phyloP scores from a whole-genome alignment of 352 stramenopile genomes.

The Blastocystis hominis region DNA sequence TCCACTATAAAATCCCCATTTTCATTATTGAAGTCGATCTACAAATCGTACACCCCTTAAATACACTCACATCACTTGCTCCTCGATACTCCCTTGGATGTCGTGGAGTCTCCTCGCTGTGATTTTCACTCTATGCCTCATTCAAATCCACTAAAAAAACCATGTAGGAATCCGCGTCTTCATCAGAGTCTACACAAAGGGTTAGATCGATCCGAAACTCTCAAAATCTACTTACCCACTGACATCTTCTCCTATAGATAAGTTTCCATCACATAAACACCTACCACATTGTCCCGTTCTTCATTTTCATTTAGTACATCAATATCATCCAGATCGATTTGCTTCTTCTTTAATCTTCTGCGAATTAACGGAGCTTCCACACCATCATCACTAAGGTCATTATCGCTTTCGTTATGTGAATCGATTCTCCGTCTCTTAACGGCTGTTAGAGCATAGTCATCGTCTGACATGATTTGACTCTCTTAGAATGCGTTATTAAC shows the following conservation, averaged over 20 bases:
- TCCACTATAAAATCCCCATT: slow-evolving; percentile 48
- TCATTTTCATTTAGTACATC: slow-evolving; percentile 48
- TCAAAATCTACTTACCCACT: background rate
- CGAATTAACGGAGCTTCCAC: background rate
- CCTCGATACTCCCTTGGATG: background rate
- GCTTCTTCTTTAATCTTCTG: slow-evolving; percentile 39
- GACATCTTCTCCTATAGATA: background rate
- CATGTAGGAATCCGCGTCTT: background rate
- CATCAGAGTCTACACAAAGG: background rate
- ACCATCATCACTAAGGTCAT: background rate
- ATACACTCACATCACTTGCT: background rate
- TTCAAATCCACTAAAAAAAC: background rate
- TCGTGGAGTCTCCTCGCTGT: background rate
- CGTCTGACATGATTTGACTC: slow-evolving; percentile 44
- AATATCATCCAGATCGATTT: slow-evolving; percentile 34
- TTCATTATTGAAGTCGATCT: slow-evolving; percentile 45
- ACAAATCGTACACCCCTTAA: background rate
- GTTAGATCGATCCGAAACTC: background rate
- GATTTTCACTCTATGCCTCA: background rate
- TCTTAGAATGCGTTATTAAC: background rate
- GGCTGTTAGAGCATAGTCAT: slow-evolving; percentile 35
- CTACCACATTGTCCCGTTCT: background rate
- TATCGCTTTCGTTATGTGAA: background rate
- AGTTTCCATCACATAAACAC: background rate
- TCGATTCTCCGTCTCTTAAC: slow-evolving; percentile 27